Evolutionary conservation across 2,329 filamentous ascomycete genomes (phyloP).

Genomic region (Metarhizium rileyi): DNA sequence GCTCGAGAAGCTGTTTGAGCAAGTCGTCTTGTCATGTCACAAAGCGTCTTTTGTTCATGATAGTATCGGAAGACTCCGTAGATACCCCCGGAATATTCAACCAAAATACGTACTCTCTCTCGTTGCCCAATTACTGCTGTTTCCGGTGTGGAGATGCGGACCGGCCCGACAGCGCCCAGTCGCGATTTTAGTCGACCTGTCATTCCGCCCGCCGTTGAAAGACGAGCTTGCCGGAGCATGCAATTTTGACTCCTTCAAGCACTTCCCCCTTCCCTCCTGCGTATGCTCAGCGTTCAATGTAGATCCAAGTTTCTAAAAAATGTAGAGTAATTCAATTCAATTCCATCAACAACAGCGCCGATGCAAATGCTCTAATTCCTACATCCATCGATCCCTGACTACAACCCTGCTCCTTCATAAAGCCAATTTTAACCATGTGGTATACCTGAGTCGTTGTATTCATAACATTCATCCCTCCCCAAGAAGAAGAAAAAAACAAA

Average conservation of each 20-base stretch:
- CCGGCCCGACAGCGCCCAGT: not conserved
- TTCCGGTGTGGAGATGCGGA: not conserved
- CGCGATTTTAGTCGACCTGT: no score
- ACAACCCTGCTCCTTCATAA: not conserved
- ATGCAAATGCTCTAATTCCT: not conserved
- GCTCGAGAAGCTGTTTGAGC: constrained; percentile 1
- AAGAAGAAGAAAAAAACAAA: no score
- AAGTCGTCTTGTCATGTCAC: no score
- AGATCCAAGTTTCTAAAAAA: not conserved
- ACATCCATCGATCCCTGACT: not conserved
- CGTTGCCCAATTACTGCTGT: not conserved
- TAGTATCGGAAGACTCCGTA: no score
- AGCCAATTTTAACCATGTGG: constrained; percentile 5
- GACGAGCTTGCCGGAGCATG: no score
- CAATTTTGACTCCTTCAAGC: no score
- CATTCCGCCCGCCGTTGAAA: no score
- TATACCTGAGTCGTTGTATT: constrained; percentile 9
- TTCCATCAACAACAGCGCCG: not conserved
- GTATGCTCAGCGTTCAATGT: not conserved
- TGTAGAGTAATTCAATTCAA: not conserved
- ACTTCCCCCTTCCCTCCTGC: no score
- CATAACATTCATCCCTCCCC: constrained; percentile 3
- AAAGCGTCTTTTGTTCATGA: no score
- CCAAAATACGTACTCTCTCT: no score
- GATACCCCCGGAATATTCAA: no score